Percentiles rank a stretch among this genome's conserved stretches.
phyloP scores from a whole-genome alignment of 2,329 filamentous ascomycete species.

The Paecilomyces fulvus region DNA sequence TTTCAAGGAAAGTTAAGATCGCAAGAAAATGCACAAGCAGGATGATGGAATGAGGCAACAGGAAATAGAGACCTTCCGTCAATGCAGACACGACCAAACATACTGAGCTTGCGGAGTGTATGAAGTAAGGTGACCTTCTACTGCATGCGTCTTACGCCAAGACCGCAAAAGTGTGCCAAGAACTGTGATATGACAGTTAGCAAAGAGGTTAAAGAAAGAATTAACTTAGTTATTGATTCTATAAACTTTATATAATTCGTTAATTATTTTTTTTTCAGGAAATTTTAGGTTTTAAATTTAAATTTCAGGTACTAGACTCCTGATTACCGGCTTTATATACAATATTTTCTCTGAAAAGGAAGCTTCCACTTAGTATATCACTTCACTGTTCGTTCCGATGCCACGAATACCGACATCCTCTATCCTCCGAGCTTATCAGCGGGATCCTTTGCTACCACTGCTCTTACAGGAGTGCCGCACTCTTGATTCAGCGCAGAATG shows the following conservation, averaged over 20 bases:
- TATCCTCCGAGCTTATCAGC: constrained; percentile 27
- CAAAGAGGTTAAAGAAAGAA: background rate
- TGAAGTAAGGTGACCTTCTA: background rate
- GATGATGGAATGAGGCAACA: background rate
- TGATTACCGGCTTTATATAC: too few relatives aligned
- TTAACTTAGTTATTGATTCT: background rate
- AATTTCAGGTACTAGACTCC: too few relatives aligned
- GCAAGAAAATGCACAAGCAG: background rate
- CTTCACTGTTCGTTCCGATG: constrained; percentile 21
- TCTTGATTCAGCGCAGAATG: constrained; percentile 35
- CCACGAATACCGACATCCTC: constrained; percentile 32
- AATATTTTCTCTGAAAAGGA: background rate
- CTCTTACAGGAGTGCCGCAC: constrained; percentile 39
- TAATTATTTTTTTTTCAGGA: too few relatives aligned
- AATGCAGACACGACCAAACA: background rate
- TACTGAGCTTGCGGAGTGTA: background rate
- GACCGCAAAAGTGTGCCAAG: background rate
- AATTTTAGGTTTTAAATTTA: too few relatives aligned
- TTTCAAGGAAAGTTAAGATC: background rate
- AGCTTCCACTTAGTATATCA: background rate
- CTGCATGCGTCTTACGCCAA: background rate
- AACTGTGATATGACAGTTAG: background rate
- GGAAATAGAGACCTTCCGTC: background rate
- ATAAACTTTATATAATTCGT: too few relatives aligned
- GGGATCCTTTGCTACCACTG: constrained; percentile 30